Evolutionary conservation across 345 rosid species (phyloP).

Genomic region (Eucalyptus cloeziana): DNA sequence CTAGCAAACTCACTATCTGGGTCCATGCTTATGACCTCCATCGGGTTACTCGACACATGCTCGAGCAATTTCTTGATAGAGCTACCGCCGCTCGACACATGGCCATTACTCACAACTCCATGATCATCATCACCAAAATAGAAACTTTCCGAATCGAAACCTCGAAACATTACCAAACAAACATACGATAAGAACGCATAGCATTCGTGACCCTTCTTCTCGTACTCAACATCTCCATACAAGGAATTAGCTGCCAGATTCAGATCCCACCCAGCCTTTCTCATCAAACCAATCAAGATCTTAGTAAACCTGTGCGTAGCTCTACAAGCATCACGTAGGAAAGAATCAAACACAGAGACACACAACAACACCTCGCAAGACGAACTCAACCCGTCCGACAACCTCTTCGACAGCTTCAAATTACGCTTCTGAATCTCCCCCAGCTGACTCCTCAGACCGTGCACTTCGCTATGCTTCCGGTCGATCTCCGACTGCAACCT

Average conservation of each 20-base stretch:
- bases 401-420: conserved; percentile 38
- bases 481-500: conserved; percentile 81
- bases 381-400: conserved; percentile 32
- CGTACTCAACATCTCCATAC: conserved; percentile 44
- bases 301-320: conserved; percentile 53
- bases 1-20: conserved; percentile 54
- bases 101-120: conserved; percentile 20
- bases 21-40: conserved; percentile 69
- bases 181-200: conserved; percentile 72
- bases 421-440: conserved; percentile 46
- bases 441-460: conserved; percentile 43
- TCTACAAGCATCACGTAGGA: conserved; percentile 53
- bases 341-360: conserved; percentile 50
- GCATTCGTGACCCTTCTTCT: conserved; percentile 39
- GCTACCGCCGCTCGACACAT: not conserved
- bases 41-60: conserved; percentile 66
- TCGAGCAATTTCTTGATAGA: conserved; percentile 57
- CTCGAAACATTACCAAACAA: conserved; percentile 70
- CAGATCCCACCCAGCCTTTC: conserved; percentile 87
- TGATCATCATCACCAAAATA: conserved; percentile 25
- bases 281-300: conserved; percentile 73
- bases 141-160: conserved; percentile 46
- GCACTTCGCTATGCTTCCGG: conserved; percentile 46
- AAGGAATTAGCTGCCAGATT: conserved; percentile 63
- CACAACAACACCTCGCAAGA: conserved; percentile 49